phyloP scores from a whole-genome alignment of 768 basidiomycete species.

The Leccinum variicolor region DNA sequence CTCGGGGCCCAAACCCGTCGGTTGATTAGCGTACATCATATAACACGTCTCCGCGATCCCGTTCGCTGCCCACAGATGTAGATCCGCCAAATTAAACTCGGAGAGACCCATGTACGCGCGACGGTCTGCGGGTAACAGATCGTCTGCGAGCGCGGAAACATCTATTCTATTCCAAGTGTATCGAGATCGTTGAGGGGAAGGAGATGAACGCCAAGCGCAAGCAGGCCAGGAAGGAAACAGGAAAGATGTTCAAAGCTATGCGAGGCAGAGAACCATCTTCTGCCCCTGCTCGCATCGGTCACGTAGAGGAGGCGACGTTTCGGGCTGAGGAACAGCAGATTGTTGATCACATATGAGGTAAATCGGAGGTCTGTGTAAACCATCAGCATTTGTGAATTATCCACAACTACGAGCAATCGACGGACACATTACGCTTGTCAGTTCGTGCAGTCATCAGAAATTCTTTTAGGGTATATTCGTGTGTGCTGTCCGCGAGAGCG shows the following conservation, averaged over 20 bases:
- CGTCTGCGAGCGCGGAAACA: conserved; percentile 31
- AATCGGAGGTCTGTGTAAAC: conserved; percentile 49
- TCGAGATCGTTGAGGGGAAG: conserved; percentile 54
- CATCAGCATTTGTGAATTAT: neutral
- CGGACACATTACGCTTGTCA: conserved; percentile 67
- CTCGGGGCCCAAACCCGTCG: conserved; percentile 68
- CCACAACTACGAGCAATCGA: neutral
- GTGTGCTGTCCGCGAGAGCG: conserved; percentile 36
- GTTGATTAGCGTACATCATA: conserved; percentile 68
- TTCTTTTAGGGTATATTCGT: conserved; percentile 61
- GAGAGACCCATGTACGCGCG: conserved; percentile 36
- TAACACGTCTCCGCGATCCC: conserved; percentile 75
- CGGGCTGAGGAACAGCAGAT: conserved; percentile 34
- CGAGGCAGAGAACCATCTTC: conserved; percentile 30
- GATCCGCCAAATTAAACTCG: conserved; percentile 48
- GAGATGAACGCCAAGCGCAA: conserved; percentile 67
- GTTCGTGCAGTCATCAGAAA: conserved; percentile 62
- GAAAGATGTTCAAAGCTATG: conserved; percentile 67
- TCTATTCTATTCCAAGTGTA: conserved; percentile 50
- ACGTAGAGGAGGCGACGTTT: conserved; percentile 45
- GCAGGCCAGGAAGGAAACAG: conserved; percentile 74
- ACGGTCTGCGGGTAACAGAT: conserved; percentile 18
- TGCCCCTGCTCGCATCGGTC: conserved; percentile 42
- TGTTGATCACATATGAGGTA: conserved; percentile 58
- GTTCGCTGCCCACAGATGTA: conserved; percentile 73